These are phyloP conservation scores for Termitomyces sp. DNA, from an alignment of 768 basidiomycete species.

Conservation along the genomic window DNA sequence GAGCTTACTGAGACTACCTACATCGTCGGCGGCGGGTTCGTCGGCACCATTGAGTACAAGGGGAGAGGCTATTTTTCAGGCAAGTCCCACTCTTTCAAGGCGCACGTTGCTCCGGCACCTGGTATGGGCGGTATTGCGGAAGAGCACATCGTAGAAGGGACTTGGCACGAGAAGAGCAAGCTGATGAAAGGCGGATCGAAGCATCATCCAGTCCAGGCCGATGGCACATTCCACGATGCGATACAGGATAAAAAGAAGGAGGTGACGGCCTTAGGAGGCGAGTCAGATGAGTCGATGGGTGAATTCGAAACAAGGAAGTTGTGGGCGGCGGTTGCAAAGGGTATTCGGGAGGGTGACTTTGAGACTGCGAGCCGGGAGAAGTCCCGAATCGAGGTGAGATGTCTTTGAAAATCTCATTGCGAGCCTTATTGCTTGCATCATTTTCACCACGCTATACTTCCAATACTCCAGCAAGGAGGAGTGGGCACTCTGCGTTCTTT, in stretches of 20 bases:
- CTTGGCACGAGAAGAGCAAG: constrained; percentile 73
- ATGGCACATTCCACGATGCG: constrained; percentile 73
- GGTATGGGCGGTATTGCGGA: constrained; percentile 11
- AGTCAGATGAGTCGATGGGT: constrained; percentile 55
- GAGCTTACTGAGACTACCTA: constrained; percentile 82
- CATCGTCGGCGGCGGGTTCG: constrained; percentile 51
- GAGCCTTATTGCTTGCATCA: too few relatives aligned
- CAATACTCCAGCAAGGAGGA: too few relatives aligned
- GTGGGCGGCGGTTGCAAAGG: constrained; percentile 85
- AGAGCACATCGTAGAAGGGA: constrained; percentile 67
- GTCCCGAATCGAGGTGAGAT: constrained; percentile 83
- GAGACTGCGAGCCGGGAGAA: constrained; percentile 89
- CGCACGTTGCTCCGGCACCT: constrained; percentile 49
- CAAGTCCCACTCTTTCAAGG: constrained; percentile 91
- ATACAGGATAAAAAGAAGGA: constrained; percentile 64
- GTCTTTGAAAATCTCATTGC: too few relatives aligned
- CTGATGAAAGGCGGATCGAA: constrained; percentile 27
- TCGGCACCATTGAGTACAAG: constrained; percentile 81
- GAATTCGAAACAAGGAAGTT: constrained; percentile 85
- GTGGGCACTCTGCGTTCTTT: too few relatives aligned
- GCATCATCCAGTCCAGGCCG: constrained; percentile 15
- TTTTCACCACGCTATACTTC: too few relatives aligned
- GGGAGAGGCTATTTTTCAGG: constrained; percentile 96
- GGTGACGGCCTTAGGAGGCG: constrained; percentile 57
- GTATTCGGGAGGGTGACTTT: constrained; percentile 89